These are phyloP conservation scores for Diaporthe sp. DNA, from an alignment of 2,329 filamentous ascomycete genomes.

Conservation along the genomic window DNA sequence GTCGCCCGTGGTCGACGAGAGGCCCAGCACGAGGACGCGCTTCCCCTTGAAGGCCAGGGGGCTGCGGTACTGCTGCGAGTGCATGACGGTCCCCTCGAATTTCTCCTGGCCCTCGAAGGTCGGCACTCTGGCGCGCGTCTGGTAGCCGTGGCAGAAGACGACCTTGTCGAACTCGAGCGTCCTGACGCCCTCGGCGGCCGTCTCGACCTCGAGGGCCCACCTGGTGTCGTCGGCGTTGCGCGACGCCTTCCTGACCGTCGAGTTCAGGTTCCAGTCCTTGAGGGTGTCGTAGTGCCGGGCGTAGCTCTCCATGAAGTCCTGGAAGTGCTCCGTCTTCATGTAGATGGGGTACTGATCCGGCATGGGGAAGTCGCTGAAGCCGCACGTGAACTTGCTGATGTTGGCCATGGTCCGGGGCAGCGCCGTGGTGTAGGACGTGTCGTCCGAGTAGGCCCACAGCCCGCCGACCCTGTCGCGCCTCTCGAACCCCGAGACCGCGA, in stretches of 20 bases:
- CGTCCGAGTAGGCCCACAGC: slow-evolving; percentile 58
- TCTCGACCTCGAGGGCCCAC: slow-evolving; percentile 51
- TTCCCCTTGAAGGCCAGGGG: slow-evolving; percentile 39
- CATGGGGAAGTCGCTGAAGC: slow-evolving; percentile 55
- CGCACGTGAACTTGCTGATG: slow-evolving; percentile 47
- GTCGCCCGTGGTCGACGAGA: slow-evolving; percentile 42
- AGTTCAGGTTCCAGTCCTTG: slow-evolving; percentile 47
- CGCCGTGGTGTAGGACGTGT: slow-evolving; percentile 52
- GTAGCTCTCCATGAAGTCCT: slow-evolving; percentile 53
- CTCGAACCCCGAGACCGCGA: slow-evolving; percentile 60
- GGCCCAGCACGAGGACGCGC: slow-evolving; percentile 42
- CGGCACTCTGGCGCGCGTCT: slow-evolving; percentile 37
- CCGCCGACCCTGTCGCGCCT: slow-evolving; percentile 57
- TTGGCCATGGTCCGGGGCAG: slow-evolving; percentile 47
- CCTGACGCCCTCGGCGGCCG: slow-evolving; percentile 32
- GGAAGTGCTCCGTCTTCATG: slow-evolving; percentile 44
- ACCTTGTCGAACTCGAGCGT: slow-evolving; percentile 45
- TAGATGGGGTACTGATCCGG: slow-evolving; percentile 43
- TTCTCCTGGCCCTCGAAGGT: slow-evolving; percentile 38
- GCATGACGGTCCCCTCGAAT: slow-evolving; percentile 38
- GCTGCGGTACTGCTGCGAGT: slow-evolving; percentile 42
- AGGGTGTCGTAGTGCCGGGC: slow-evolving; percentile 51
- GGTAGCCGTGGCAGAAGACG: slow-evolving; percentile 40
- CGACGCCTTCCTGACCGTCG: slow-evolving; percentile 43
- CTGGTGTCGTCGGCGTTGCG: slow-evolving; percentile 43